A percentile compares a stretch with the other conserved stretches of the same genome.
These are phyloP conservation scores for Aspergillus cavernicola DNA, from an alignment of 495 filamentous ascomycete genomes.

Conservation along the genomic window DNA sequence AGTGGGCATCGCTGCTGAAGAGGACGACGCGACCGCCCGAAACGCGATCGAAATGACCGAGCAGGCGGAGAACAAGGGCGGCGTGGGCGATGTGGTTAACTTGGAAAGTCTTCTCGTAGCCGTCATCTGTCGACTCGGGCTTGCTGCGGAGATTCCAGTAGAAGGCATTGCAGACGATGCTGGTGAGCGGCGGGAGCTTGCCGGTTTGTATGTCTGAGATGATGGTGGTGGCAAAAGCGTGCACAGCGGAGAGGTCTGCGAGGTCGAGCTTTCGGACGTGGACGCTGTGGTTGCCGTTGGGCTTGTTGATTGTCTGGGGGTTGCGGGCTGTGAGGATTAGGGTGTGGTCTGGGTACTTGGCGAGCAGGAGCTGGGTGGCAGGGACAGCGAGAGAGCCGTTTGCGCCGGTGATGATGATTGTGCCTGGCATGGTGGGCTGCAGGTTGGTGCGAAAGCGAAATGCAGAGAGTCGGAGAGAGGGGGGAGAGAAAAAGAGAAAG, in stretches of 20 bases:
- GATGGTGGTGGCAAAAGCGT: constrained; percentile 24
- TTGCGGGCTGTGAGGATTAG: constrained; percentile 43
- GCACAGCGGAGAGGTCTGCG: constrained; percentile 31
- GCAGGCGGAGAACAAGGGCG: constrained; percentile 37
- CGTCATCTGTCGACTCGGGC: constrained; percentile 27
- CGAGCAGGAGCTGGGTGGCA: constrained; percentile 31
- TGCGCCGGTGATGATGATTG: constrained; percentile 46
- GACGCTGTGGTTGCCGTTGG: constrained; percentile 16
- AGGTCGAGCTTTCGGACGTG: constrained; percentile 37
- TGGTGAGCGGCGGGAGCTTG: constrained; percentile 37
- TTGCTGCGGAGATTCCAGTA: constrained; percentile 23
- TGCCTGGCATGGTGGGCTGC: constrained; percentile 18
- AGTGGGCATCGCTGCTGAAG: constrained; percentile 41
- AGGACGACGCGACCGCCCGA: constrained; percentile 37
- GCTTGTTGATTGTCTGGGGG: constrained; percentile 11
- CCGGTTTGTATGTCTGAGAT: constrained; percentile 26
- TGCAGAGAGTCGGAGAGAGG: no score
- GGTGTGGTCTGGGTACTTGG: constrained; percentile 26
- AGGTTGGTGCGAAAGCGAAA: no score
- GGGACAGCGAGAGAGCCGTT: constrained; percentile 38
- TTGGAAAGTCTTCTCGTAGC: constrained; percentile 42
- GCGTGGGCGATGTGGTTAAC: constrained; percentile 46
- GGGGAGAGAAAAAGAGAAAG: no score
- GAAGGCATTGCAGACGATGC: constrained; percentile 44
- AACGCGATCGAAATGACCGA: constrained; percentile 38